phyloP scores from a whole-genome alignment of 2,329 filamentous ascomycete species.

The Amylocarpus encephaloides region DNA sequence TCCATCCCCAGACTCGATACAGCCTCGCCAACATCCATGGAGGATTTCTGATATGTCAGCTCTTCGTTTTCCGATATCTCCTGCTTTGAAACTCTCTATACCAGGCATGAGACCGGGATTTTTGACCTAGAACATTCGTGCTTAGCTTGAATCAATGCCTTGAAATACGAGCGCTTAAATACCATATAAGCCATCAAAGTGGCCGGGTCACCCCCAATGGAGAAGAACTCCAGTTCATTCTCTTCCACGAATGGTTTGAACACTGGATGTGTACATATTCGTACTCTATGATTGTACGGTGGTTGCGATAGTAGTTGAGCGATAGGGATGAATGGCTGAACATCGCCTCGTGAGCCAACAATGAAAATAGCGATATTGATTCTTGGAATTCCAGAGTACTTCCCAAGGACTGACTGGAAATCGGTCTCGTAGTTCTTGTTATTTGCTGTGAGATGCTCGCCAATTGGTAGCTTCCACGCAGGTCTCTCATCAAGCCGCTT shows the following conservation, averaged over 20 bases:
- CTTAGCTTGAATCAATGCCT: too few relatives aligned
- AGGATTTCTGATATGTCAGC: conserved; percentile 70
- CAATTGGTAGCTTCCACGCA: conserved; percentile 1
- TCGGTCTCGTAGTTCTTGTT: conserved; percentile 15
- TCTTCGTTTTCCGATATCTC: conserved; percentile 66
- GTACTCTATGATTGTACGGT: conserved; percentile 63
- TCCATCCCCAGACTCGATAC: conserved; percentile 70
- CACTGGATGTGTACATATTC: conserved; percentile 70
- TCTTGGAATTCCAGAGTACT: conserved; percentile 14
- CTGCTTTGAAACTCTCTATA: conserved; percentile 65
- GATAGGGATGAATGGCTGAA: conserved; percentile 71
- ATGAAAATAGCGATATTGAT: conserved; percentile 80
- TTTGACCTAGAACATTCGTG: conserved; percentile 43
- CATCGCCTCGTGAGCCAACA: conserved; percentile 71
- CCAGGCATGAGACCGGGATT: conserved; percentile 79
- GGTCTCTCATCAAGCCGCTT: conserved; percentile 15
- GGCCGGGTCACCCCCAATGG: conserved; percentile 68
- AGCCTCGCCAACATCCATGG: conserved; percentile 75
- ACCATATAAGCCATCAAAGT: conserved; percentile 57
- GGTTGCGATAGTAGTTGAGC: conserved; percentile 61
- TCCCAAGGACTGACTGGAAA: conserved; percentile 11
- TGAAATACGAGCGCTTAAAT: too few relatives aligned
- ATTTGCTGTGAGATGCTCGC: conserved; percentile 16
- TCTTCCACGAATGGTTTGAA: conserved; percentile 70
- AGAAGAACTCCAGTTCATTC: conserved; percentile 70